These are phyloP conservation scores for Geotrichum klebahnii DNA, from an alignment of 1,139 yeast species.

Conservation along the genomic window DNA sequence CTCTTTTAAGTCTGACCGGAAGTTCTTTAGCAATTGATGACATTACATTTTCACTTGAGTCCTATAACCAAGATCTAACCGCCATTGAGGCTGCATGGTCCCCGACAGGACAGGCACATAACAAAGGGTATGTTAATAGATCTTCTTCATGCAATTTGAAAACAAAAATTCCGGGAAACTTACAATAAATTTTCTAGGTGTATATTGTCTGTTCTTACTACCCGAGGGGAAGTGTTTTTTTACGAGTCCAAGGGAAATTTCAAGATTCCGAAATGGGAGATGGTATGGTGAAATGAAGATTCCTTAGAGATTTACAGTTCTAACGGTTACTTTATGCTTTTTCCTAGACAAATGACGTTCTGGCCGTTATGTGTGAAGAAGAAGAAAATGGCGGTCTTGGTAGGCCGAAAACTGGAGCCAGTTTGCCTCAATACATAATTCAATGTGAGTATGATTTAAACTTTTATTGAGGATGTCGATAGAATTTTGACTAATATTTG, in stretches of 20 bases:
- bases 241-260: constrained; percentile 15
- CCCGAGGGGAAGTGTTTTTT: constrained; percentile 17
- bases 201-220: constrained; percentile 17
- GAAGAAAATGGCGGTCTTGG: constrained; percentile 14
- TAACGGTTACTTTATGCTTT: background rate
- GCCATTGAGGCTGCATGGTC: constrained; percentile 19
- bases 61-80: constrained; percentile 14
- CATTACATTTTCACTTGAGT: constrained; percentile 10
- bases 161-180: background rate
- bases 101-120: constrained; percentile 17
- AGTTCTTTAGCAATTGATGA: constrained; percentile 15
- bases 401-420: constrained; percentile 10
- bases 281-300: constrained; percentile 8
- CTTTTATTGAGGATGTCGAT: no score
- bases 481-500: background rate
- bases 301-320: background rate
- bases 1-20: background rate
- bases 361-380: constrained; percentile 4
- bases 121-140: constrained; percentile 16
- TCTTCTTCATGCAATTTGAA: background rate
- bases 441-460: constrained; percentile 8
- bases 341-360: constrained; percentile 13
- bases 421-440: constrained; percentile 8
- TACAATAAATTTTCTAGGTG: constrained; percentile 5
- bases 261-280: constrained; percentile 13